A percentile compares a stretch with the other conserved stretches of the same genome.
Conservation (phyloP, 176 grass and related monocot genomes). For the Musa schizocarpa region DNA sequence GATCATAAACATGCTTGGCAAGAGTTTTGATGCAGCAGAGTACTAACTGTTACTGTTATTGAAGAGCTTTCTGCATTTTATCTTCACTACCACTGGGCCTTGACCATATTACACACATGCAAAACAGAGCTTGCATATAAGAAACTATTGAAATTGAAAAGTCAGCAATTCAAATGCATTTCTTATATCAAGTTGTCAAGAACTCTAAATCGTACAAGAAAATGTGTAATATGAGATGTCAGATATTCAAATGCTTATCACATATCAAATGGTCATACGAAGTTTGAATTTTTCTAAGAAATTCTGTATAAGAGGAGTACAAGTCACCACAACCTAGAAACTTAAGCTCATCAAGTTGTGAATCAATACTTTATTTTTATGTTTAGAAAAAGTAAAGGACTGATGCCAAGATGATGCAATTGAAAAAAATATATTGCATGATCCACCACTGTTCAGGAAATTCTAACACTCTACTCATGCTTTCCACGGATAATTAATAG, state of each 20-base stretch:
- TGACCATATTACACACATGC: background rate
- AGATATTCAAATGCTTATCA: too few relatives aligned
- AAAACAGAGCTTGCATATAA: background rate
- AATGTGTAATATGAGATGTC: background rate
- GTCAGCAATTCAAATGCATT: background rate
- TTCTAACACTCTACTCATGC: background rate
- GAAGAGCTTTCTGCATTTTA: too few relatives aligned
- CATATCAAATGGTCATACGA: too few relatives aligned
- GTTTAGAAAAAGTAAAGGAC: background rate
- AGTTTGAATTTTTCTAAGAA: too few relatives aligned
- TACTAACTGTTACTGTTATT: too few relatives aligned
- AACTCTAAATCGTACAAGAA: background rate
- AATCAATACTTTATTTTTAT: background rate
- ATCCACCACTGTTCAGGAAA: background rate
- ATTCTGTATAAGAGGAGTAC: too few relatives aligned
- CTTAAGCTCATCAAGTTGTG: too few relatives aligned
- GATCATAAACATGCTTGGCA: too few relatives aligned
- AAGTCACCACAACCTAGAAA: too few relatives aligned
- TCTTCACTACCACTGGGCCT: too few relatives aligned
- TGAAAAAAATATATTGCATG: background rate
- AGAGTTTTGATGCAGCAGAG: too few relatives aligned
- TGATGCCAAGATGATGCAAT: constrained; percentile 3
- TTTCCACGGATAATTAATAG: too few relatives aligned
- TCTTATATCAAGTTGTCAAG: background rate
- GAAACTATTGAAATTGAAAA: background rate